Evolutionary conservation across 1,284 basidiomycete genomes (phyloP), one percentile per base, ranked within the genome.

Genomic region (Malassezia pachydermatis): DNA sequence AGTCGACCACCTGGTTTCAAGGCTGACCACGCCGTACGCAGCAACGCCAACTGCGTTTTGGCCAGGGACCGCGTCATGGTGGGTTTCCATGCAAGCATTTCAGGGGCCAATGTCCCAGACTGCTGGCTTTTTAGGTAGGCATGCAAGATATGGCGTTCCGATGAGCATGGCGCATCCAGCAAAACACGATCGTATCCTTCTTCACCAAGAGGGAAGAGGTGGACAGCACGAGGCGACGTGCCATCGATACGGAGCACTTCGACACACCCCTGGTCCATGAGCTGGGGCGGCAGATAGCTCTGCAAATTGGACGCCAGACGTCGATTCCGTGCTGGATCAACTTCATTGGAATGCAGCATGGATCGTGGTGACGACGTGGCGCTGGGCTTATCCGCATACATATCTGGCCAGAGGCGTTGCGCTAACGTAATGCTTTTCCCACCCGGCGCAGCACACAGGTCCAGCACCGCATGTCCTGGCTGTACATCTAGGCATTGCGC

Each of bases 51-150:
- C 36, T 45, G 44, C 44, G 34, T 36, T 28, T 45, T 45, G 35
- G 44, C 32, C 2, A 45, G 14, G 17, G 17, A 24, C 9, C 36
- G 34, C n/a, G 35, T 29, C 20, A 36, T 25, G 16, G 33, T 37
- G 17, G 44, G 44, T 23, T 45, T 45, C 44, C 44, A 45, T 13
- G 44, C 44, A 20, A 36, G 33, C 44, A 45, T 45, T 20, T 45
- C 44, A 9, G 44, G 35, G 8, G 44, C 44, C 13, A 39, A 19
- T 5, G 34, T 27, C 17, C 44, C 44, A 2, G 44, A 28, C 14
- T 45, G 23, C 16, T 37, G 36, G 5, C 10, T 19, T 10, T 27
- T 23, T 25, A 32, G 19, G 35, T 37, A 32, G 14, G 44, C 44
- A 30, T 45, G 44, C 17, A 45, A 14, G 10, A 45, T 45, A 23